phyloP scores from a whole-genome alignment of 176 grass and related monocot genomes.

The Guadua angustifolia region DNA sequence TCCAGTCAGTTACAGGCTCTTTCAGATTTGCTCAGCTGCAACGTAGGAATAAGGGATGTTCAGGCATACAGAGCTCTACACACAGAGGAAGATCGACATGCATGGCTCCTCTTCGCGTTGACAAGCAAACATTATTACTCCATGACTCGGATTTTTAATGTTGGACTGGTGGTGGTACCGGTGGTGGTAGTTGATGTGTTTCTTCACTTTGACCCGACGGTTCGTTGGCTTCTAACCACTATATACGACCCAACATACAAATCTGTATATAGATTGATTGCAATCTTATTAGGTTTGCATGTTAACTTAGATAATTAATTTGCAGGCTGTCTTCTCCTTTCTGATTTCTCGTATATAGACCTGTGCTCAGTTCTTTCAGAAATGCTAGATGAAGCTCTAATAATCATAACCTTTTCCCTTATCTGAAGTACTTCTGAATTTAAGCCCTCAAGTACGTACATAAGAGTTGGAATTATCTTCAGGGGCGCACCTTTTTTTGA shows the following conservation, averaged over 20 bases:
- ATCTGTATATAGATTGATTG: background rate
- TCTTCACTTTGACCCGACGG: background rate
- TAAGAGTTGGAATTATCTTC: background rate
- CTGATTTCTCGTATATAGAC: background rate
- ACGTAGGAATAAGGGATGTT: background rate
- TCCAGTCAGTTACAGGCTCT: background rate
- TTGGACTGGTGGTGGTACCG: background rate
- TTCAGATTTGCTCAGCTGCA: background rate
- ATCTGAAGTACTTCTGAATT: background rate
- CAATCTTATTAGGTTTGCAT: background rate
- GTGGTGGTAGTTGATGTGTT: background rate
- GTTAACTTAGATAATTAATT: background rate
- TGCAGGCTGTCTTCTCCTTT: background rate
- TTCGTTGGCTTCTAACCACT: slow-evolving; percentile 10
- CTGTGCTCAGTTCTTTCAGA: background rate
- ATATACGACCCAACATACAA: background rate
- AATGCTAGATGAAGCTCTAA: background rate
- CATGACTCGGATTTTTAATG: background rate
- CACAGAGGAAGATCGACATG: too few species aligned
- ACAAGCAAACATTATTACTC: background rate
- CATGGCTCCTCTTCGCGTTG: background rate
- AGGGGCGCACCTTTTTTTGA: background rate
- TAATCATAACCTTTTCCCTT: background rate
- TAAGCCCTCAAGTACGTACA: too few species aligned
- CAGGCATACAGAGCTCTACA: background rate